Evolutionary conservation across 2,329 filamentous ascomycete genomes (phyloP).

Genomic region (Fusarium lateritium): DNA sequence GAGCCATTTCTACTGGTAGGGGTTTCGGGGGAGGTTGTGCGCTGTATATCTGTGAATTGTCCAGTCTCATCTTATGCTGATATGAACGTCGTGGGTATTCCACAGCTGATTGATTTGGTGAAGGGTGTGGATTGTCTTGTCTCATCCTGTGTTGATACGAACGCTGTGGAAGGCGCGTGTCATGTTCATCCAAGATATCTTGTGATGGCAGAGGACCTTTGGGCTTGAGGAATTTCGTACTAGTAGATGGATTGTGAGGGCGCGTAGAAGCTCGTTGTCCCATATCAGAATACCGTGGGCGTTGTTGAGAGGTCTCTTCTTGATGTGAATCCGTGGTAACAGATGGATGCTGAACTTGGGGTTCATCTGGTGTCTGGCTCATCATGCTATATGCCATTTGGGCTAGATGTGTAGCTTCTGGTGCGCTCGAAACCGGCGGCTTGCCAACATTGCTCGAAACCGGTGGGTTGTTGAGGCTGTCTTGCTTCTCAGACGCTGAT

Average conservation of each 20-base stretch:
- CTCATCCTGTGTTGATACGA: too few species aligned
- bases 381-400: background rate
- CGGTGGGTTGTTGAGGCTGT: background rate
- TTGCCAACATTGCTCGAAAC: background rate
- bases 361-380: background rate
- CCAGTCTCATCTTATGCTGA: background rate
- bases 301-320: background rate
- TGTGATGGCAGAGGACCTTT: background rate
- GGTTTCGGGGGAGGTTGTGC: background rate
- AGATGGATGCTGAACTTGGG: background rate
- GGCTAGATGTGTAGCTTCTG: background rate
- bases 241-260: background rate
- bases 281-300: background rate
- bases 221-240: background rate
- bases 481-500: conserved; percentile 6
- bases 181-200: too few species aligned
- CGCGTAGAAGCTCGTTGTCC: background rate
- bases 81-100: too few species aligned
- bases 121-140: too few species aligned
- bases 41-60: background rate
- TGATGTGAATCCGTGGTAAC: background rate
- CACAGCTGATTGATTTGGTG: too few species aligned
- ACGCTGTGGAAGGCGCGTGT: too few species aligned
- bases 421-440: background rate
- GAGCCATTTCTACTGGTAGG: background rate